Conservation (phyloP, 2,329 filamentous ascomycete species). For the Zasmidium angulare region DNA sequence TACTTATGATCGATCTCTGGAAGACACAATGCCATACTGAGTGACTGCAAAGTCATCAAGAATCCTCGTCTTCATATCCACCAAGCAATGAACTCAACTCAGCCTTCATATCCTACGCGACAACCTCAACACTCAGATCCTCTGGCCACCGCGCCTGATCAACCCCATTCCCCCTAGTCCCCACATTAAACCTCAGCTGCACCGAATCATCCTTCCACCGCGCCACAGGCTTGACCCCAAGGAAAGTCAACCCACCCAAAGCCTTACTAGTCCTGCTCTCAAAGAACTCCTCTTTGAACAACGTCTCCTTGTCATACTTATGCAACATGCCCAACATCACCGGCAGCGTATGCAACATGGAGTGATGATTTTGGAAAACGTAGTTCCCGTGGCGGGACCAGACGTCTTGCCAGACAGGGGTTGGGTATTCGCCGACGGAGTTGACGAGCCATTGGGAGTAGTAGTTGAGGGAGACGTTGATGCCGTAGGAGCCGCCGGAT, state of each 20-base stretch:
- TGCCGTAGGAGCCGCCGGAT: conserved; percentile 26
- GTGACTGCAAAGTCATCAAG: no score
- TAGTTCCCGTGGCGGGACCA: conserved; percentile 48
- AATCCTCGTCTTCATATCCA: no score
- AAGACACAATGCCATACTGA: no score
- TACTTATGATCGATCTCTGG: no score
- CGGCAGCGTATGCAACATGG: conserved; percentile 46
- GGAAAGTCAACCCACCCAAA: conserved; percentile 39
- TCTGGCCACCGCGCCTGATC: conserved; percentile 51
- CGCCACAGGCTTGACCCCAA: conserved; percentile 47
- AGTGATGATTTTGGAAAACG: conserved; percentile 54
- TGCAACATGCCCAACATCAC: conserved; percentile 43
- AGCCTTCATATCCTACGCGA: no score
- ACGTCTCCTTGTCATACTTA: conserved; percentile 37
- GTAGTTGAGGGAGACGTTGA: conserved; percentile 27
- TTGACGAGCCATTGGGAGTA: conserved; percentile 32
- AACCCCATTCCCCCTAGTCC: conserved; percentile 52
- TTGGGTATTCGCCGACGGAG: conserved; percentile 23
- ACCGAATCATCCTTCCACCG: conserved; percentile 43
- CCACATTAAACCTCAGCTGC: conserved; percentile 48
- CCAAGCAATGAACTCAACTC: no score
- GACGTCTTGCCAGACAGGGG: conserved; percentile 48
- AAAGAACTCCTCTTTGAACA: conserved; percentile 54
- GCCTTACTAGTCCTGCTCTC: conserved; percentile 41
- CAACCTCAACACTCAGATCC: no score